Percentiles rank a stretch among this genome's conserved stretches.
These are phyloP conservation scores for Diplodia mutila DNA, from an alignment of 2,329 filamentous ascomycete species.

Conservation along the genomic window DNA sequence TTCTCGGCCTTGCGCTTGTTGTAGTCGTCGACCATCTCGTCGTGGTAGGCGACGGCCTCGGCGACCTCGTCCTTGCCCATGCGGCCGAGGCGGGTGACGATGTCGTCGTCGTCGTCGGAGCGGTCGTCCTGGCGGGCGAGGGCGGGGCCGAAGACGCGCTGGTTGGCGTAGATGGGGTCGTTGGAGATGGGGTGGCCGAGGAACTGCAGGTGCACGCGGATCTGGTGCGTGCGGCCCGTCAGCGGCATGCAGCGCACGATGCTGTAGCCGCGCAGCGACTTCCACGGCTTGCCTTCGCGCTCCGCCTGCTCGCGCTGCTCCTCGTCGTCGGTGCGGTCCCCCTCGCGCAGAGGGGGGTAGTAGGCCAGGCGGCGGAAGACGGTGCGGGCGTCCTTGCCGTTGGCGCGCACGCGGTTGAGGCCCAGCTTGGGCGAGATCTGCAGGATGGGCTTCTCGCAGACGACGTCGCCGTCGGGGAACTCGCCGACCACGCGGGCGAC, in stretches of 20 bases:
- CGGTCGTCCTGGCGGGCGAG: conserved; percentile 71
- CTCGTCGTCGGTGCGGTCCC: conserved; percentile 8
- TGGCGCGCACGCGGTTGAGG: conserved; percentile 90
- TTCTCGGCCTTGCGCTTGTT: conserved; percentile 90
- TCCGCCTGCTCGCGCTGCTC: conserved; percentile 34
- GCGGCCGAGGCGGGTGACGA: conserved; percentile 79
- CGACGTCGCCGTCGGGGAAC: conserved; percentile 87
- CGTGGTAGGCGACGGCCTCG: conserved; percentile 88
- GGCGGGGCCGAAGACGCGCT: conserved; percentile 82
- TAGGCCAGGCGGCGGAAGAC: conserved; percentile 94
- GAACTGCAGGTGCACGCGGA: conserved; percentile 92
- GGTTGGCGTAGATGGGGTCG: conserved; percentile 96
- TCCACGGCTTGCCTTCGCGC: conserved; percentile 51
- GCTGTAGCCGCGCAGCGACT: conserved; percentile 74
- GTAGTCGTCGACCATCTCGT: conserved; percentile 90
- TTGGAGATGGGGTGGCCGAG: conserved; percentile 95
- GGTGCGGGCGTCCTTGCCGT: conserved; percentile 85
- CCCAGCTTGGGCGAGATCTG: conserved; percentile 94
- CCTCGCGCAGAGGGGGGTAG: conserved; percentile 63
- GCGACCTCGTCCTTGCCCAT: conserved; percentile 96
- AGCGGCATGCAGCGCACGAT: conserved; percentile 93
- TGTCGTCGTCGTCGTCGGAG: conserved; percentile 80
- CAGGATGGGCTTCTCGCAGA: conserved; percentile 92
- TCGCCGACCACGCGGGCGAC: conserved; percentile 86
- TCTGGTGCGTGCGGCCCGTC: conserved; percentile 91